These are phyloP conservation scores for Naegleria fowleri DNA, from an alignment of 208 protist genomes.

Conservation along the genomic window DNA sequence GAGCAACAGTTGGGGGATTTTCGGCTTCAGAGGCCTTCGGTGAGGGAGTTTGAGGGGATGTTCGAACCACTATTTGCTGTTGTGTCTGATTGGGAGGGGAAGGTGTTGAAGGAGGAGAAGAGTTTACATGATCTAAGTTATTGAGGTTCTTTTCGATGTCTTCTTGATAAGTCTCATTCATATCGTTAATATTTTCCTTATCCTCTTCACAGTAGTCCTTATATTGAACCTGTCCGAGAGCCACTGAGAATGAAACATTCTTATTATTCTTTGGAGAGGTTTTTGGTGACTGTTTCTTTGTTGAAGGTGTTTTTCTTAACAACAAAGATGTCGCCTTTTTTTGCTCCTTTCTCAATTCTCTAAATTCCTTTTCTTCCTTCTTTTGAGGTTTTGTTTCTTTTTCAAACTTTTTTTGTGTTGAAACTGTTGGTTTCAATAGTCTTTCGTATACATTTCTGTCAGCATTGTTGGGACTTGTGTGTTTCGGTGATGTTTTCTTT, in stretches of 20 bases:
- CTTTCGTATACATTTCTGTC: neutral
- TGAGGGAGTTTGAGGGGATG: no score
- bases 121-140: no score
- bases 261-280: neutral
- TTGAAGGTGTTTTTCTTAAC: neutral
- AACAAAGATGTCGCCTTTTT: neutral
- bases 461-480: neutral
- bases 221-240: neutral
- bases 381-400: neutral
- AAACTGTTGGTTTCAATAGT: neutral
- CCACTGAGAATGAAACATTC: neutral
- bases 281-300: neutral
- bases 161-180: no score
- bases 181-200: no score
- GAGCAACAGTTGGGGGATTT: no score
- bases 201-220: neutral
- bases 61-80: no score
- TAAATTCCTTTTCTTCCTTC: neutral
- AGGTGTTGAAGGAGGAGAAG: neutral
- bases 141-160: no score
- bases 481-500: neutral
- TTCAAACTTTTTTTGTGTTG: neutral
- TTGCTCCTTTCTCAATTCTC: neutral
- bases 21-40: no score
- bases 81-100: neutral